Percentiles rank a stretch among this genome's conserved stretches.
phyloP scores from a whole-genome alignment of 257 asterid species.

The Capsicum chinense region DNA sequence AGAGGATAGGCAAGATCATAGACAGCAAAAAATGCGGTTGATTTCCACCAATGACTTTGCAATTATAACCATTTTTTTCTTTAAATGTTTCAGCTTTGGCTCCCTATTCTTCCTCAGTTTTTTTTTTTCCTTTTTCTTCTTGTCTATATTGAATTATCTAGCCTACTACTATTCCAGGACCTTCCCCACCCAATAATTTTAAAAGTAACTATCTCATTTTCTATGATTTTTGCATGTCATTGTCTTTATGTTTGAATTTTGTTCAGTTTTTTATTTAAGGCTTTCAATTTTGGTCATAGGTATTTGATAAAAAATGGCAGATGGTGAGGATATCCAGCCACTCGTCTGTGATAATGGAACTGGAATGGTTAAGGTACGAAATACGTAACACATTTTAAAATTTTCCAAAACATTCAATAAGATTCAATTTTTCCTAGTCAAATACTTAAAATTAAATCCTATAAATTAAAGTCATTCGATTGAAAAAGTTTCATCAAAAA shows the following conservation, averaged over 20 bases:
- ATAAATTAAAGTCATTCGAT: too few relatives aligned
- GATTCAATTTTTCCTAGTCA: neutral
- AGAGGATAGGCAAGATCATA: constrained; percentile 28
- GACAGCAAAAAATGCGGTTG: constrained; percentile 29
- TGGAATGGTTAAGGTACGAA: constrained; percentile 31
- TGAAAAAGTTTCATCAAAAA: too few relatives aligned
- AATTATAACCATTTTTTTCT: neutral
- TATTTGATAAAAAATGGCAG: constrained; percentile 25
- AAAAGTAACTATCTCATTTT: neutral
- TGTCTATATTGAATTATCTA: neutral
- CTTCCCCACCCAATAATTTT: neutral
- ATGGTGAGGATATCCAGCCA: constrained; percentile 35
- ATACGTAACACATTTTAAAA: neutral
- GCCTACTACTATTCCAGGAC: constrained; percentile 18
- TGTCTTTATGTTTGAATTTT: neutral
- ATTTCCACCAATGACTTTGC: neutral
- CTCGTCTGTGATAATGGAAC: constrained; percentile 35
- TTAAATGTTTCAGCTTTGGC: constrained; percentile 26
- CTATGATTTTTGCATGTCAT: neutral
- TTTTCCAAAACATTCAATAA: neutral
- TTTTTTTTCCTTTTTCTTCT: neutral
- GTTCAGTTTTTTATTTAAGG: neutral
- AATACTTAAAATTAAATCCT: too few relatives aligned
- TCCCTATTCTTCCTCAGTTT: neutral
- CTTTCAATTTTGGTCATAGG: neutral